phyloP scores from a whole-genome alignment of 1,139 yeast species.

The Chernovozyma sophiae-reginae region DNA sequence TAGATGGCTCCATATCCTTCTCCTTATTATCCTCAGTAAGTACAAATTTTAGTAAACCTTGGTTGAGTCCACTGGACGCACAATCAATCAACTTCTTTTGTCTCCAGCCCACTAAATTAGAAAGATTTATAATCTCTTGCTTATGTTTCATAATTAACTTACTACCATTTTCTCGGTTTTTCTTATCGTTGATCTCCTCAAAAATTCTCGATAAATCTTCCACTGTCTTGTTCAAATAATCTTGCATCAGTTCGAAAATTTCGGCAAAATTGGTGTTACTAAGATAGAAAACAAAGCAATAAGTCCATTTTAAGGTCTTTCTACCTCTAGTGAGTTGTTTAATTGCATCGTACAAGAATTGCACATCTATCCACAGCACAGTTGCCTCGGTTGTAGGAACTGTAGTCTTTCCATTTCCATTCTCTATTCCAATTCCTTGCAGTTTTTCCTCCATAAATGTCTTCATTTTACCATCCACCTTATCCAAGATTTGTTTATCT shows the following conservation, averaged over 20 bases:
- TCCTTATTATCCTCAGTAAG: neutral
- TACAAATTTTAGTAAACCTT: slow-evolving; percentile 19
- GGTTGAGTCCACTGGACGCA: slow-evolving; percentile 41
- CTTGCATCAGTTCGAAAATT: slow-evolving; percentile 74
- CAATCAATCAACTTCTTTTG: slow-evolving; percentile 48
- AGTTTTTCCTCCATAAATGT: slow-evolving; percentile 54
- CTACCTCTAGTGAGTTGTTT: slow-evolving; percentile 64
- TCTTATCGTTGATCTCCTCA: slow-evolving; percentile 51
- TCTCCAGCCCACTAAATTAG: slow-evolving; percentile 43
- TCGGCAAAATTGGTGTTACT: slow-evolving; percentile 45
- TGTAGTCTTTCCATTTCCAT: slow-evolving; percentile 5
- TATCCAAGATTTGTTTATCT: slow-evolving; percentile 60
- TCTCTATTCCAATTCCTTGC: slow-evolving; percentile 16
- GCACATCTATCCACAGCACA: slow-evolving; percentile 89
- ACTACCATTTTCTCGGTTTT: slow-evolving; percentile 19
- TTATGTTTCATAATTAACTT: slow-evolving; percentile 38
- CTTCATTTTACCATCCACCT: slow-evolving; percentile 62
- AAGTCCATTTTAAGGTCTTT: slow-evolving; percentile 85
- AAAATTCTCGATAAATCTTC: slow-evolving; percentile 77
- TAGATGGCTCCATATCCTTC: neutral
- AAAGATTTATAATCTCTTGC: slow-evolving; percentile 45
- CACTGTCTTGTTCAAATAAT: slow-evolving; percentile 64
- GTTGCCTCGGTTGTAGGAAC: too few relatives aligned
- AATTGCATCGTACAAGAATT: slow-evolving; percentile 73
- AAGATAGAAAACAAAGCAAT: slow-evolving; percentile 73